Evolutionary conservation across 2,329 filamentous ascomycete species (phyloP), one percentile per base, ranked within the genome.

Genomic region (Beauveria sp.): DNA sequence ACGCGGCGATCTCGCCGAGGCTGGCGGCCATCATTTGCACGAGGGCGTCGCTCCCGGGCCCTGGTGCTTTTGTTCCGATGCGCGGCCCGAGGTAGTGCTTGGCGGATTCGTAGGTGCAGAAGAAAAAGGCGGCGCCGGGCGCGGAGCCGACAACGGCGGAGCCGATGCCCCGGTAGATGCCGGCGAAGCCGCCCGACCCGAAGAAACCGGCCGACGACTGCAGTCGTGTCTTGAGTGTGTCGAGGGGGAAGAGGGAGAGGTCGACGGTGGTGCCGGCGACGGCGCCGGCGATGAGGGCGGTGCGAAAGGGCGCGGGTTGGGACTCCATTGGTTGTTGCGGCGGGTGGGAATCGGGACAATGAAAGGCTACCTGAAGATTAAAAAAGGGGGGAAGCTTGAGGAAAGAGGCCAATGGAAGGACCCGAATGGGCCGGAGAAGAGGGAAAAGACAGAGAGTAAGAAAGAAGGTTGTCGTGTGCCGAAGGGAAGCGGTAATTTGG

Each of bases 221-320:
- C 7, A 99, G 90, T 18, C 95, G 92, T 49, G 96, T 99, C 79
- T 99, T 99, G 72, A 99, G 87, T 0, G 95, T 99, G 83, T 99
- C 96, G 81, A 99, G 91, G 0, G 95, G 95, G 80, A 90, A 99
- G 72, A 99, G 90, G 61, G 92, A 92, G 70, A 96, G 87, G 83
- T 99, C 95, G 75, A 98, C 95, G 16, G 93, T 96, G 53, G 95
- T 95, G 72, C 95, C 95, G 67, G 95, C 95, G 67, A 97, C 79
- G 71, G 87, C 95, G 74, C 95, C 95, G 67, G 95, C 91, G 81
- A 87, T 73, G 69, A 88, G 84, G 70, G 85, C 83, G 28, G 82
- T 80, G 59, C 80, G 79, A 78, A 86, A 87, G 69, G 79, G 72
- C 43, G 78, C 34, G 34, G 34, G 34, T 6, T 38, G 14, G 34